Percentiles rank a stretch among this genome's conserved stretches.
These are phyloP conservation scores for Mycena crocata DNA, from an alignment of 768 basidiomycete genomes.

Conservation along the genomic window DNA sequence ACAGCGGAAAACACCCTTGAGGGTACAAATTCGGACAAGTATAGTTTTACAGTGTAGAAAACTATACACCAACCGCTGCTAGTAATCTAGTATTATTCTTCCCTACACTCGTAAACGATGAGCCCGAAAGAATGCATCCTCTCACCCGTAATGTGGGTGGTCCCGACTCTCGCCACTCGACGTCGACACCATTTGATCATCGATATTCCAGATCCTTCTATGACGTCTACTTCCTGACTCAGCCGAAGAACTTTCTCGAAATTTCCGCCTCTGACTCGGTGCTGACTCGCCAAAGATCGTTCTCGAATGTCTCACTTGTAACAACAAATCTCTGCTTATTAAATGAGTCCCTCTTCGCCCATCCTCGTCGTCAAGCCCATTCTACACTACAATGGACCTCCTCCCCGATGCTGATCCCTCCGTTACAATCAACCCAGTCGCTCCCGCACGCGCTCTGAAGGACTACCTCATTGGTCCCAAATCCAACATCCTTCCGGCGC, in stretches of 20 bases:
- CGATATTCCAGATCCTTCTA: neutral
- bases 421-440: neutral
- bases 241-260: no score
- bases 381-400: neutral
- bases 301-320: conserved; percentile 7
- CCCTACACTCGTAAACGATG: no score
- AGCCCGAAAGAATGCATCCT: no score
- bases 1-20: no score
- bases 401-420: neutral
- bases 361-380: neutral
- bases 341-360: neutral
- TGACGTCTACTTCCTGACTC: neutral
- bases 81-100: no score
- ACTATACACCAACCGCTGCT: no score
- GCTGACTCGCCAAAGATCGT: neutral
- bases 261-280: neutral
- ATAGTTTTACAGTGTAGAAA: no score
- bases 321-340: neutral
- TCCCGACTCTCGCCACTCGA: no score
- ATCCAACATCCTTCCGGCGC: conserved; percentile 3
- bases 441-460: neutral
- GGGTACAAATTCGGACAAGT: no score
- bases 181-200: no score
- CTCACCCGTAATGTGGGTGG: no score
- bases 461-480: conserved; percentile 5